phyloP scores from a whole-genome alignment of 2,329 filamentous ascomycete genomes.

The Pseudofabraea citricarpa region DNA sequence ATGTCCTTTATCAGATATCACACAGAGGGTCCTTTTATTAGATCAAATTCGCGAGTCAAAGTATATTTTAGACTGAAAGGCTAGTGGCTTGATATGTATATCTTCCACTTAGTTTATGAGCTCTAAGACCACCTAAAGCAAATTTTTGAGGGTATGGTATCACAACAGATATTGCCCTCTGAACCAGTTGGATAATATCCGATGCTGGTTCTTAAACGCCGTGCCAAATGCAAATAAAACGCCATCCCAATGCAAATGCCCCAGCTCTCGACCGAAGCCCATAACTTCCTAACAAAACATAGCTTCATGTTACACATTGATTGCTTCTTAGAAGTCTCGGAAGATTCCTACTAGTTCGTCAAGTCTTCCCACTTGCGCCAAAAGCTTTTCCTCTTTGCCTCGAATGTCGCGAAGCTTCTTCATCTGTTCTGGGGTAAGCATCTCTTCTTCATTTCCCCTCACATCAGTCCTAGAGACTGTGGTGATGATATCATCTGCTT shows the following conservation, averaged over 20 bases:
- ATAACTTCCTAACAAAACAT: not conserved
- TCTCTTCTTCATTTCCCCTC: constrained; percentile 75
- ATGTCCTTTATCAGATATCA: no score
- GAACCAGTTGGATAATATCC: not conserved
- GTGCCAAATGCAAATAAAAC: constrained; percentile 1
- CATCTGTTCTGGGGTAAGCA: constrained; percentile 70
- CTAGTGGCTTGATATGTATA: not conserved
- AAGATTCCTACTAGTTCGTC: constrained; percentile 83
- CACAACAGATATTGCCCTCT: not conserved
- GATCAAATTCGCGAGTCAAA: no score
- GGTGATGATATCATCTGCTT: constrained; percentile 67
- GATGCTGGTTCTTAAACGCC: not conserved
- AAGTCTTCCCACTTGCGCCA: constrained; percentile 73
- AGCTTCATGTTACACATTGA: not conserved
- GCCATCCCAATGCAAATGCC: constrained; percentile 2
- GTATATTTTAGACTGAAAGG: not conserved
- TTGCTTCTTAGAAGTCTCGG: constrained; percentile 60
- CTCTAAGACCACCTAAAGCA: not conserved
- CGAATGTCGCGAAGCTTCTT: constrained; percentile 54
- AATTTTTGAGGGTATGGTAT: constrained; percentile 1
- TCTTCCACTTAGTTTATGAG: not conserved
- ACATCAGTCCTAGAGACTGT: constrained; percentile 85
- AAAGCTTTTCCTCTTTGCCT: constrained; percentile 65
- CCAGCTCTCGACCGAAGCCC: not conserved
- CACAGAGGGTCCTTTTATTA: no score